These are phyloP conservation scores for Aspergillus sp. DNA, from an alignment of 2,329 filamentous ascomycete species.

Conservation along the genomic window DNA sequence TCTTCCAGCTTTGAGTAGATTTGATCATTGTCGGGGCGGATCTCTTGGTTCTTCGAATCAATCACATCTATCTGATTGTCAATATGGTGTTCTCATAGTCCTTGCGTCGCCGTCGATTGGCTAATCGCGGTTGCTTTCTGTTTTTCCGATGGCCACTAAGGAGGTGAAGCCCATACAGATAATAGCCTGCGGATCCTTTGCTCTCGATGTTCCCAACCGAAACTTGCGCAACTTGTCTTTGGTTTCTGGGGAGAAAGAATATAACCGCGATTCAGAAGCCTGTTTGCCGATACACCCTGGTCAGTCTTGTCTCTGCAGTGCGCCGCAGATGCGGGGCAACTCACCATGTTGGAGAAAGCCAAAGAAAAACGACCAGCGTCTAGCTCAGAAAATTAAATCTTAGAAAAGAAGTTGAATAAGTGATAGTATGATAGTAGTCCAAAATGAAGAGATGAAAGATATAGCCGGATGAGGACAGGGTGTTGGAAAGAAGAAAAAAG, in stretches of 20 bases:
- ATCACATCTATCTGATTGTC: conserved; percentile 63
- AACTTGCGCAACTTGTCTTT: conserved; percentile 91
- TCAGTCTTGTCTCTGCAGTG: background rate
- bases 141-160: background rate
- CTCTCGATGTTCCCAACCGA: conserved; percentile 79
- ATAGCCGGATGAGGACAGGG: background rate
- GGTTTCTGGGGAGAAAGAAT: conserved; percentile 86
- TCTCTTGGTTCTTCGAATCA: conserved; percentile 83
- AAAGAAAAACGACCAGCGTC: background rate
- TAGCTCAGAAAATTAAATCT: background rate
- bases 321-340: conserved; percentile 11
- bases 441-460: background rate
- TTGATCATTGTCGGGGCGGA: conserved; percentile 72
- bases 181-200: conserved; percentile 79
- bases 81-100: background rate
- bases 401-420: background rate
- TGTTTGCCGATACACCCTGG: conserved; percentile 12
- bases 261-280: conserved; percentile 78
- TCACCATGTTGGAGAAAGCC: conserved; percentile 10
- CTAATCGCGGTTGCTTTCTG: background rate
- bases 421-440: background rate
- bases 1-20: conserved; percentile 77
- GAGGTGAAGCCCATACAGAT: conserved; percentile 65
- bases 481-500: background rate
- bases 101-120: background rate